Base-by-base conservation (phyloP, 768 basidiomycete species). In the Hericium coralloides region DNA sequence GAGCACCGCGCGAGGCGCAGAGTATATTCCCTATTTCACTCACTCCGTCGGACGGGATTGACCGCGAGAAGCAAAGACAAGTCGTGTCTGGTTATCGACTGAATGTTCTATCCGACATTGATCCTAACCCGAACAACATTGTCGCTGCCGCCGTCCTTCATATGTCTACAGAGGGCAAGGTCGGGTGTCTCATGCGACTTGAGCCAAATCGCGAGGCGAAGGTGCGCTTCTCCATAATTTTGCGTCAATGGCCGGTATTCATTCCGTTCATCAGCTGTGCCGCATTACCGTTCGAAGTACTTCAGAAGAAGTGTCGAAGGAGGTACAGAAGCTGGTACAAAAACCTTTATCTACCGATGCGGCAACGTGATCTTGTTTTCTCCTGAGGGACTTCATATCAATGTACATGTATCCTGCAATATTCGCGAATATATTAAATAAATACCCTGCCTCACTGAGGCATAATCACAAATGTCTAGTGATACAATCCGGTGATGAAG, bases 201-300 rank as follows among this genome's bases (percentile, higher is more conserved):
- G 97, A 99, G 70, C 97, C 97, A 2, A 99, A 98, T 73, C 81
- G 83, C 53, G 94, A 97, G 58, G 97, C 95, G 25, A 95, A 97
- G 80, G 93, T 92, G 66, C 52, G 79, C 58, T 60, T 5, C 20
- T 45, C 8, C 12, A 58, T 38, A 55, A 25, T n/a, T 57, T 18
- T 43, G 9, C 8, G 23, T 2, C 12, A 39, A 14, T 49, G 4
- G 18, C 25, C 38, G 48, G 41, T 49, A 38, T 10, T n/a, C 20
- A 43, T 12, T 26, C 41, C 38, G 51, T 48, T 15, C 14, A 14
- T 17, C 49, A 95, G 91, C 76, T 98, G 37, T 98, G 93, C 72
- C 87, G 97, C 38, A 67, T 98, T 58, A 99, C 97, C 6, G 81
- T 98, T 47, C 81, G 97, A 66, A 95, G 93, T 66, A 98, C 97